Evolutionary conservation across 2,329 filamentous ascomycete genomes (phyloP), one percentile per base, ranked within the genome.

Genomic region (Teratosphaeria gauchensis): DNA sequence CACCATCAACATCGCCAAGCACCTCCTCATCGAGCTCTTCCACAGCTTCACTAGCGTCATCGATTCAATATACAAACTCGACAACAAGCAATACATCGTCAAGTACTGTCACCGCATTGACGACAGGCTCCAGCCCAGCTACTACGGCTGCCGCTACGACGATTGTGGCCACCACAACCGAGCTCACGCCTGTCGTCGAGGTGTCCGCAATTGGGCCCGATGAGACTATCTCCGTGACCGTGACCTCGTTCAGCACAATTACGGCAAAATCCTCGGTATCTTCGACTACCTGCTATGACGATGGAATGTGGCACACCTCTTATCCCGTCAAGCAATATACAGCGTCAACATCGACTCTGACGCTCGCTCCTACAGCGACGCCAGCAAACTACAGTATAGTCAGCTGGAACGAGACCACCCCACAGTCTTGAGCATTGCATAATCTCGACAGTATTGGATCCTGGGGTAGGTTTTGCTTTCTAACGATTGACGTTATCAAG

Each of bases 221-320:
- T 9, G 52, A 48, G 12, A 48, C 54, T 4, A 48, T 28, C 38
- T 19, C 54, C 12, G 46, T 28, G 19, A 56, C 38, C 38, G 19
- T 42, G 42, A 53, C 53, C 4, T 55, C 54, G 14, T 55, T 56
- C 33, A 51, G 53, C 35, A 51, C 54, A n/a, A 42, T 62, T 8
- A 62, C 62, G 3, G 56, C 57, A 3, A 60, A 62, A 2, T 58
- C 64, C 12, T 61, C 62, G 4, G 56, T 63, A 31, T 61, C 61
- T 9, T 55, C 68, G 30, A 65, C 65, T 6, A 56, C 62, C 35
- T 77, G 74, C 66, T 78, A 77, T 58, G 76, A 77, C 58, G 65
- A 75, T 56, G 76, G 76, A n/a, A 63, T 74, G 65, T 78, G 75
- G 75, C 75, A 77, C 60, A 78, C 76, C 5, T 67, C 60, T 24